Percentiles rank a stretch among this genome's conserved stretches.
phyloP scores from a whole-genome alignment of 768 basidiomycete genomes.

The Pleurotus djamor region DNA sequence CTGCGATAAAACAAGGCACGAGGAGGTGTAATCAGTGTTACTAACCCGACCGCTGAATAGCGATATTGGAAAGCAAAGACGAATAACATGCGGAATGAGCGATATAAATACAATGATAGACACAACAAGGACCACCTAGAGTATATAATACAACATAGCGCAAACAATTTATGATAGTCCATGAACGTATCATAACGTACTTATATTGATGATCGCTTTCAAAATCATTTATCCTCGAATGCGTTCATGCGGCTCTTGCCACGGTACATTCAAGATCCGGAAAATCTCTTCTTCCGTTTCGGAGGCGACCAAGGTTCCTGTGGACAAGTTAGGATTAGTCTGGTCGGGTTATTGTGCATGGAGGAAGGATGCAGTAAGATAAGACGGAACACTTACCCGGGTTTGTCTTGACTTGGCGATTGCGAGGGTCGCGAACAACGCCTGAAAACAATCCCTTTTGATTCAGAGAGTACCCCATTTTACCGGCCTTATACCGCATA shows the following conservation, averaged over 20 bases:
- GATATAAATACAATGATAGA: too few relatives aligned
- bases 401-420: slow-evolving; percentile 58
- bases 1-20: too few relatives aligned
- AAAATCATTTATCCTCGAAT: slow-evolving; percentile 34
- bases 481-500: slow-evolving; percentile 80
- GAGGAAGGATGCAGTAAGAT: neutral
- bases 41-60: too few relatives aligned
- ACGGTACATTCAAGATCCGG: slow-evolving; percentile 70
- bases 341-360: too few relatives aligned
- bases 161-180: too few relatives aligned
- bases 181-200: neutral
- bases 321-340: neutral
- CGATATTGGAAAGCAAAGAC: too few relatives aligned
- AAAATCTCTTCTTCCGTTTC: slow-evolving; percentile 90
- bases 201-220: too few relatives aligned
- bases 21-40: too few relatives aligned
- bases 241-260: slow-evolving; percentile 81
- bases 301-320: slow-evolving; percentile 72
- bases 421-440: slow-evolving; percentile 67
- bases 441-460: slow-evolving; percentile 79
- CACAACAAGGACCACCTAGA: too few relatives aligned
- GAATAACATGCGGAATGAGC: too few relatives aligned
- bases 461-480: slow-evolving; percentile 82
- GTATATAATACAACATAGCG: neutral
- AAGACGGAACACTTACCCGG: slow-evolving; percentile 37